Evolutionary conservation across 345 rosid genomes (phyloP).

Genomic region (Eutrema japonicum): DNA sequence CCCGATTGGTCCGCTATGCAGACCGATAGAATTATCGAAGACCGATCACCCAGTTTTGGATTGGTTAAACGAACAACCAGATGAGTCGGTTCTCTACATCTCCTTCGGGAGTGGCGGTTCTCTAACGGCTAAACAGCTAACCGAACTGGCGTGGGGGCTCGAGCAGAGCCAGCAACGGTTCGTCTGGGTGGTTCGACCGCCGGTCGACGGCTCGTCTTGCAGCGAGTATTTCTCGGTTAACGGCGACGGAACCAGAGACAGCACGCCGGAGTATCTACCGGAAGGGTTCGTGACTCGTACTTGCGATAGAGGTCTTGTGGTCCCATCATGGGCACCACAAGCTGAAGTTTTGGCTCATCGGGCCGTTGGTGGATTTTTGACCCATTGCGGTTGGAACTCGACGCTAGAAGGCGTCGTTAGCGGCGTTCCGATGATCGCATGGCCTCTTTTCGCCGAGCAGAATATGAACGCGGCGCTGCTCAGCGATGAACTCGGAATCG

Average conservation of each 20-base stretch:
- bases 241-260: not conserved
- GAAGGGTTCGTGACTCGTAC: slow-evolving; percentile 58
- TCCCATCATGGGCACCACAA: slow-evolving; percentile 71
- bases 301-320: slow-evolving; percentile 43
- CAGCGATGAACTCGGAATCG: slow-evolving; percentile 54
- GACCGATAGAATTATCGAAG: slow-evolving; percentile 24
- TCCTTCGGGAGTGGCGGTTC: slow-evolving; percentile 78
- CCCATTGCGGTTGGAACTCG: slow-evolving; percentile 87
- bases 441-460: slow-evolving; percentile 67
- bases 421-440: slow-evolving; percentile 59
- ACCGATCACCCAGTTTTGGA: slow-evolving; percentile 21
- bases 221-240: slow-evolving; percentile 45
- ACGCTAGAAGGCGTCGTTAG: slow-evolving; percentile 55
- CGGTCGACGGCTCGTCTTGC: slow-evolving; percentile 27
- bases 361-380: slow-evolving; percentile 67
- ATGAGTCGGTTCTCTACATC: slow-evolving; percentile 60
- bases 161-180: slow-evolving; percentile 66
- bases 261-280: slow-evolving; percentile 49
- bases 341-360: slow-evolving; percentile 54
- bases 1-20: slow-evolving; percentile 57
- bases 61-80: slow-evolving; percentile 63
- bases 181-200: slow-evolving; percentile 65
- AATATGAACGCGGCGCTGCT: slow-evolving; percentile 56
- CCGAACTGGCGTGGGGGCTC: slow-evolving; percentile 73
- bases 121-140: slow-evolving; percentile 51